Evolutionary conservation across 2,329 filamentous ascomycete genomes (phyloP).

Genomic region (Microsporum audouinii): DNA sequence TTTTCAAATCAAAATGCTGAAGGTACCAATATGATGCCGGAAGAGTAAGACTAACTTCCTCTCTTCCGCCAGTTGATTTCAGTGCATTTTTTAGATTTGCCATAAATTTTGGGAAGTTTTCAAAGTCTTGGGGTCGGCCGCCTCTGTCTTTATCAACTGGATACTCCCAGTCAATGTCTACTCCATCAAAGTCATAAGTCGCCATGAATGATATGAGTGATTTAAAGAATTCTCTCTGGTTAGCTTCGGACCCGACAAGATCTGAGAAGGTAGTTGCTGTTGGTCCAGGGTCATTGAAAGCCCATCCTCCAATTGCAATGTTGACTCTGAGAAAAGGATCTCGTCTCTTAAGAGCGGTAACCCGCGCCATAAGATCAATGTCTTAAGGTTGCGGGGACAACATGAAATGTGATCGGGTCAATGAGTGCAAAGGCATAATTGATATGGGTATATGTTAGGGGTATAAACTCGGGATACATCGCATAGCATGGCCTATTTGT

Average conservation of each 20-base stretch:
- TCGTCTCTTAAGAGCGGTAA: slow-evolving; percentile 20
- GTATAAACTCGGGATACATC: slow-evolving; percentile 12
- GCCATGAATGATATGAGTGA: slow-evolving; percentile 31
- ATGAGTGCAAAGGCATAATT: slow-evolving; percentile 34
- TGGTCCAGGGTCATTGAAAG: slow-evolving; percentile 25
- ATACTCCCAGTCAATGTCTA: slow-evolving; percentile 41
- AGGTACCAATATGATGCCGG: slow-evolving; percentile 10
- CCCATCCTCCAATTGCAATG: slow-evolving; percentile 35
- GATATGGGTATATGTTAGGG: slow-evolving; percentile 17
- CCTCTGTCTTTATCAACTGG: slow-evolving; percentile 28
- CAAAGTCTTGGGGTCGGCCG: slow-evolving; percentile 28
- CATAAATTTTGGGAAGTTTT: slow-evolving; percentile 23
- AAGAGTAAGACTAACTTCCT: slow-evolving; percentile 15
- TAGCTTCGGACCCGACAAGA: slow-evolving; percentile 13
- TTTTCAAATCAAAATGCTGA: slow-evolving; percentile 5
- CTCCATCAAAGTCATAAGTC: slow-evolving; percentile 35
- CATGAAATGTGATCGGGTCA: slow-evolving; percentile 23
- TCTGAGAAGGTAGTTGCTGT: slow-evolving; percentile 17
- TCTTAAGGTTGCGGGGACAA: slow-evolving; percentile 31
- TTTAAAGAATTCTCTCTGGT: slow-evolving; percentile 26
- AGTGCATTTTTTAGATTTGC: slow-evolving; percentile 13
- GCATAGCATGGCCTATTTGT: slow-evolving; percentile 15
- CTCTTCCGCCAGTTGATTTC: slow-evolving; percentile 9
- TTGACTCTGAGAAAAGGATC: slow-evolving; percentile 22
- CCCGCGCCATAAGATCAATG: slow-evolving; percentile 19